Percentiles rank a stretch among this genome's conserved stretches.
Evolutionary conservation across 305 asterid species (phyloP).

Genomic region (Fraxinus floribunda): DNA sequence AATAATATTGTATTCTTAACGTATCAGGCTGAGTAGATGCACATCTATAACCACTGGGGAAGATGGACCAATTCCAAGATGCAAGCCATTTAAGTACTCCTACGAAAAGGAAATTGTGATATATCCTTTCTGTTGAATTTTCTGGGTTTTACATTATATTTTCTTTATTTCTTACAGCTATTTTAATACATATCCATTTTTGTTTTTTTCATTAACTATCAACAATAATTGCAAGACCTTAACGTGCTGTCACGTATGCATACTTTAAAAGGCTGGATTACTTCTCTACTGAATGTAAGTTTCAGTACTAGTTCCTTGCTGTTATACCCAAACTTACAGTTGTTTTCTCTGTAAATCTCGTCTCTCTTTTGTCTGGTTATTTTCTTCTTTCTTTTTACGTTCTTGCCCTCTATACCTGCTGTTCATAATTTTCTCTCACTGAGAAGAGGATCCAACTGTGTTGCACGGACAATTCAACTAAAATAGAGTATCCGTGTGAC

Average conservation of each 20-base stretch:
- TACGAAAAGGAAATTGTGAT: constrained; percentile 98
- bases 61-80: constrained; percentile 99
- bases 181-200: constrained; percentile 9
- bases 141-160: background rate
- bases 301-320: constrained; percentile 17
- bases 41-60: constrained; percentile 87
- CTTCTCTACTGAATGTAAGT: constrained; percentile 97
- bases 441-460: background rate
- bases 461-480: too few species aligned
- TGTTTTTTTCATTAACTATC: constrained; percentile 10
- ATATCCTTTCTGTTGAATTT: constrained; percentile 61
- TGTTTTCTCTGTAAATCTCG: background rate
- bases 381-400: background rate
- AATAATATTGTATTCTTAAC: constrained; percentile 15
- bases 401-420: background rate
- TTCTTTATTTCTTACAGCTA: constrained; percentile 2
- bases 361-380: background rate
- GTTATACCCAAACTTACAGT: background rate
- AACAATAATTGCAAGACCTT: constrained; percentile 45
- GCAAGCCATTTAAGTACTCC: constrained; percentile 99
- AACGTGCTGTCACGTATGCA: constrained; percentile 82
- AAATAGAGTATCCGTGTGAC: too few species aligned
- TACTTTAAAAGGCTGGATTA: constrained; percentile 90
- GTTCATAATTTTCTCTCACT: background rate
- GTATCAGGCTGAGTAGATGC: constrained; percentile 84